Percentiles rank a stretch among this genome's conserved stretches.
phyloP scores from a whole-genome alignment of 768 basidiomycete species.

The Pholiota molesta region DNA sequence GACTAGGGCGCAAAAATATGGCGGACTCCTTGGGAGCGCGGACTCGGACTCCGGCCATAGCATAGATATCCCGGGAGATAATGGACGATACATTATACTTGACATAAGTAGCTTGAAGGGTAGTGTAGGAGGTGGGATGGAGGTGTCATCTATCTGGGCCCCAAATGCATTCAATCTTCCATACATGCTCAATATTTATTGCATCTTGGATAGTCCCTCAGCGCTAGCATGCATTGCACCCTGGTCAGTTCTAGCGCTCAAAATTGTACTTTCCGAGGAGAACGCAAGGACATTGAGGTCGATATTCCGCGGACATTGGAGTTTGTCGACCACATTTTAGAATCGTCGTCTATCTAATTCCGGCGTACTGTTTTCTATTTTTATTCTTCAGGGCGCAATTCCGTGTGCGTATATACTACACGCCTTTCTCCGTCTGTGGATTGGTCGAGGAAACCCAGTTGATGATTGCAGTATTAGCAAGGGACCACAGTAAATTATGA shows the following conservation, averaged over 20 bases:
- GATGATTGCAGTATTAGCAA: not conserved
- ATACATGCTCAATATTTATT: constrained; percentile 4
- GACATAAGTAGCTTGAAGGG: not conserved
- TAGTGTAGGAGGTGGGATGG: constrained; percentile 2
- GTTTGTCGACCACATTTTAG: not conserved
- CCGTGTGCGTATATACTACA: not conserved
- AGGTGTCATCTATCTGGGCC: constrained; percentile 1
- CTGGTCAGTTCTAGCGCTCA: not conserved
- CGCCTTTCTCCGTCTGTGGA: not conserved
- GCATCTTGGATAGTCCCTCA: not conserved
- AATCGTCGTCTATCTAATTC: not conserved
- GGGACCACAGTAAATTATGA: not conserved
- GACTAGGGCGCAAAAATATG: not conserved
- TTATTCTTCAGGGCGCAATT: not conserved
- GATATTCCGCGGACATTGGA: constrained; percentile 8
- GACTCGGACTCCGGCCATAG: not conserved
- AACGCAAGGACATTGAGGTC: not conserved
- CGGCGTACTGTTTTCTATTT: not conserved
- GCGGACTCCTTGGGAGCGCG: not conserved
- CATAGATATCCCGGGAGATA: not conserved
- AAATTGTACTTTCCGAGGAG: not conserved
- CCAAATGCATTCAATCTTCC: not conserved
- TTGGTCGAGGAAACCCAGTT: not conserved
- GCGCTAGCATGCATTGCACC: not conserved
- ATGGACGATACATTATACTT: not conserved